Base-by-base conservation (phyloP, 2,329 filamentous ascomycete species). In the Emericellopsis atlantica region DNA sequence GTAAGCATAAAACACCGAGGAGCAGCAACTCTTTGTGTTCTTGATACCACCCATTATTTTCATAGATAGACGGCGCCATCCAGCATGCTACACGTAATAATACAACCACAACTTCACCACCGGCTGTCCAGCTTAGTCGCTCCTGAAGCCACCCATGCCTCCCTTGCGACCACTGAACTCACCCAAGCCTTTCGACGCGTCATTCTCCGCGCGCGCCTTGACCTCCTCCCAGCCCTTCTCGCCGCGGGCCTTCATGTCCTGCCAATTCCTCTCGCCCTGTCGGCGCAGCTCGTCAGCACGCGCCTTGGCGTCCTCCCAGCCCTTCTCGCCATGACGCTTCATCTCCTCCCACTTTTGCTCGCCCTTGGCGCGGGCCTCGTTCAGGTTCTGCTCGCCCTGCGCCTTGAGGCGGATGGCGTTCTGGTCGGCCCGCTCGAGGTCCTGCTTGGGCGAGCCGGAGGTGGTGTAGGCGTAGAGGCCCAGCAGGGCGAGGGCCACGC, bases 81-180 rank as follows among this genome's bases (percentile, higher is more conserved):
- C 9, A 12, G 26, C 6, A 21, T 4, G 5, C 18, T 21, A 21
- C 18, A 21, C 18, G 18, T 21, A 21, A 21, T 29, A 29, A 29
- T 29, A 29, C 26, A 29, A 29, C 26, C 12, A 9, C 12, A 9
- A 9, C 26, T 29, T 9, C 12, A 29, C 12, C 26, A 12, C 9
- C 26, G 6, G 26, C 26, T 29, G 26, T 29, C n/a, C 10, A 33
- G 8, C 9, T 29, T 40, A 55, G 36, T 60, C 56, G 31, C 51
- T 45, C 32, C 57, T 48, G 43, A 58, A 60, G 4, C 48, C 45
- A 9, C 54, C 54, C 49, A 57, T 48, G 4, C 43, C 42, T 14
- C 49, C 39, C 36, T 51, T 58, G 35, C 54, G 45, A 2, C 57
- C 57, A 16, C 57, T 59, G 45, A 60, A 34, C 45, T 57, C 51